These are phyloP conservation scores for Lenzites betulinus DNA, from an alignment of 768 basidiomycete species.

Conservation along the genomic window DNA sequence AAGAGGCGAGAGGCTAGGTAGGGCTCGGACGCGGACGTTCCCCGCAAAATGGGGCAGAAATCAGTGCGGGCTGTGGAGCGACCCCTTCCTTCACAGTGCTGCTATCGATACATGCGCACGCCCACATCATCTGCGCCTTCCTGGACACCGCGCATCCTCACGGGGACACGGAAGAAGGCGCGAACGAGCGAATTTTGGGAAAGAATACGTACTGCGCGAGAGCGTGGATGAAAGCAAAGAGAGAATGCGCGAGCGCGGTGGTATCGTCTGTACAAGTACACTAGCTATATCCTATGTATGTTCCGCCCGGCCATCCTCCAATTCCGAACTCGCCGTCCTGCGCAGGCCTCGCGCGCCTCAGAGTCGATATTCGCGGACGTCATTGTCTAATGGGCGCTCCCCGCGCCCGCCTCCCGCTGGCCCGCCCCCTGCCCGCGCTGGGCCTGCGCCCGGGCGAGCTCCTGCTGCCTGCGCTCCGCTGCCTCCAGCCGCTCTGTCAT, in stretches of 20 bases:
- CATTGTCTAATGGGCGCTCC: conserved; percentile 6
- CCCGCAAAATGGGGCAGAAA: neutral
- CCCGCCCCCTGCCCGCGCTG: neutral
- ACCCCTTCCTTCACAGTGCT: neutral
- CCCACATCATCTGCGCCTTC: neutral
- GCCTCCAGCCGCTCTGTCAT: conserved; percentile 77
- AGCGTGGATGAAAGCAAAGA: neutral
- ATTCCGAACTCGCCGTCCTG: neutral
- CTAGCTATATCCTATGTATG: conserved; percentile 1
- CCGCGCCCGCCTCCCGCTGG: neutral
- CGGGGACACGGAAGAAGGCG: neutral
- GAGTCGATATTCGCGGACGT: too few species aligned
- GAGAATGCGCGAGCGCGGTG: neutral
- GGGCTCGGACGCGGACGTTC: neutral
- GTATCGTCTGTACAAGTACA: conserved; percentile 19
- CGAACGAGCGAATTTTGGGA: too few species aligned
- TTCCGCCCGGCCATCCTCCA: neutral
- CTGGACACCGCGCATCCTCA: neutral
- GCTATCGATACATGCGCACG: neutral
- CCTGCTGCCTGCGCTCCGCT: conserved; percentile 61
- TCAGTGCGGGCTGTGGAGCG: conserved; percentile 10
- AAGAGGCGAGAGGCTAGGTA: conserved; percentile 30
- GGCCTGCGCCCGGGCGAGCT: conserved; percentile 40
- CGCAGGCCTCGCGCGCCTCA: too few species aligned
- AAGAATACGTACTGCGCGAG: too few species aligned